Evolutionary conservation across 345 rosid species (phyloP).

Genomic region (Melaleuca quinquenervia): DNA sequence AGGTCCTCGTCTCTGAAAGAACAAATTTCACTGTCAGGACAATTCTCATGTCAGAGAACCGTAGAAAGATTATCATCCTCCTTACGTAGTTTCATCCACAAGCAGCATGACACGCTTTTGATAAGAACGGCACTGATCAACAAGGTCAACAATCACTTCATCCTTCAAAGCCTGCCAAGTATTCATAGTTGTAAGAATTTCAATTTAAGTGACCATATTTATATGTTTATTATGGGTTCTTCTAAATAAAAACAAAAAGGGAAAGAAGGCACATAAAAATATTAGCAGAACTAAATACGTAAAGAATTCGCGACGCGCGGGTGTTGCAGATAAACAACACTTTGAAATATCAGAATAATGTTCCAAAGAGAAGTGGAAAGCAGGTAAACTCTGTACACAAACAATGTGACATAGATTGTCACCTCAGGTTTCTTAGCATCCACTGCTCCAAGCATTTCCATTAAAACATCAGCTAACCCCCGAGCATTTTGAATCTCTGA

Average conservation of each 20-base stretch:
- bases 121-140: conserved; percentile 88
- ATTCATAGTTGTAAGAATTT: not conserved
- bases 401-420: not conserved
- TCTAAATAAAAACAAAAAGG: not conserved
- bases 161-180: conserved; percentile 65
- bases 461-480: conserved; percentile 64
- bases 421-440: conserved; percentile 82
- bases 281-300: not conserved
- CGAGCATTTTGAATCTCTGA: conserved; percentile 68
- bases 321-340: not conserved
- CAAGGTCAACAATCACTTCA: conserved; percentile 89
- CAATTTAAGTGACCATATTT: not conserved
- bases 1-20: conserved; percentile 70
- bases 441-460: conserved; percentile 88
- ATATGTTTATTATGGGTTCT: not conserved
- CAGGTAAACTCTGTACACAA: not conserved
- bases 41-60: not conserved
- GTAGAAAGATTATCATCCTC: not conserved
- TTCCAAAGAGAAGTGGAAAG: not conserved
- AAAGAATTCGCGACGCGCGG: not conserved
- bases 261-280: not conserved
- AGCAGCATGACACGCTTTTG: conserved; percentile 80
- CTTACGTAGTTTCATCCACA: conserved; percentile 71
- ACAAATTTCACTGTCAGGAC: not conserved
- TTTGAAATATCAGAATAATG: not conserved